Base-by-base conservation (phyloP, 805 yeast species). In the Ogataea nitratoaversa region DNA sequence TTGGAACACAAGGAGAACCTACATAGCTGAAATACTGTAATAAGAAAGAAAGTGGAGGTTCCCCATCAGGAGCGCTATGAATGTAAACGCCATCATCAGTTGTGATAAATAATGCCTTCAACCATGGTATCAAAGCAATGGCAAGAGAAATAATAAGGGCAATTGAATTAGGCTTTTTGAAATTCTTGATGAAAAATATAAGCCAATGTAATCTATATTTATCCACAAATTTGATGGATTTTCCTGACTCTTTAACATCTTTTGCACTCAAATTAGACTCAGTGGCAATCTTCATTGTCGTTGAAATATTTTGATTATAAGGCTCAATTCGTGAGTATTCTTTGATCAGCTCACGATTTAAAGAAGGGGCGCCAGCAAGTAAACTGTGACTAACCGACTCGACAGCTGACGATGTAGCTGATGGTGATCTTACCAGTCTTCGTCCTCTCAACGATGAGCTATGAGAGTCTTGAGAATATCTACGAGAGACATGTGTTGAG, bases 51-150 rank as follows among this genome's bases (percentile, higher is more conserved):
- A 77, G 62, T 8, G 82, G 77, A 2, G 82, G 81, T 38, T 65
- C 58, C 5, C 57, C 48, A 54, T 77, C 82, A 1, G 82, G 82
- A 2, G 69, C 68, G 38, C 53, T 52, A 6, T 67, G 57, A 32
- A 65, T 38, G 18, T 40, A 35, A 1, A 57, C 63, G 2, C 54
- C 43, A 3, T 55, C 39, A 16, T 57, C 55, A 12, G 56, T 54
- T 4, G 59, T 46, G 5, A 69, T 69, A 49, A 72, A 72, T 7
- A 72, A 53, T 3, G 76, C 75, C 42, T 71, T 72, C 7, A 66
- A 50, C 58, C 82, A 79, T 5, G 82, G 82, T 9, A 79, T 59
- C 68, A 76, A 66, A 13, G 81, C 75, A 23, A 75, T 57, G 8
- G 66, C 64, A 24, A 77, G 53, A 1, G 80, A 61, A 3, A 68